Conservation (phyloP, 495 filamentous ascomycete species). For the Lasiosphaeriaceae sp. region DNA sequence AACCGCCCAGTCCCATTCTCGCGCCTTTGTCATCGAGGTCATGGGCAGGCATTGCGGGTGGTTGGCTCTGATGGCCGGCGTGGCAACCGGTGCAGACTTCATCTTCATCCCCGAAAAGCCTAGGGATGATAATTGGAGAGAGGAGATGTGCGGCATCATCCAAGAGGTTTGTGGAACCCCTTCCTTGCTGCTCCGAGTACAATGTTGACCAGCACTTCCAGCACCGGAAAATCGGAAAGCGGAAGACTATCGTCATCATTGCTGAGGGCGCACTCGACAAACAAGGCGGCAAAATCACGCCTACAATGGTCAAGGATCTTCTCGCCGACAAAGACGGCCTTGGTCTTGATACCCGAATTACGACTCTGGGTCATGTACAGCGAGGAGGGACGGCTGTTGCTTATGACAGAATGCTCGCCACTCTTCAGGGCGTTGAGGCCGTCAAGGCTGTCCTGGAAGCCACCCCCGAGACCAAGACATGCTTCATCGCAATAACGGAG, state of each 20-base stretch:
- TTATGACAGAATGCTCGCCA: conserved; percentile 91
- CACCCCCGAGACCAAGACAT: conserved; percentile 82
- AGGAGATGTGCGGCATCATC: conserved; percentile 82
- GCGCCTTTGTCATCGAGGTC: conserved; percentile 97
- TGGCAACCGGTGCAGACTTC: conserved; percentile 94
- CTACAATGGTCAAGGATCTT: conserved; percentile 77
- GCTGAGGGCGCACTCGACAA: conserved; percentile 91
- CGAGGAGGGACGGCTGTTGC: conserved; percentile 87
- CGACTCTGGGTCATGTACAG: conserved; percentile 94
- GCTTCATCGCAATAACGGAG: conserved; percentile 92
- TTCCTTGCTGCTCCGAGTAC: not conserved
- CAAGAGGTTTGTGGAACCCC: conserved; percentile 54
- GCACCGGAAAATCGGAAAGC: conserved; percentile 89
- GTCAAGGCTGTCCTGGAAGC: conserved; percentile 94
- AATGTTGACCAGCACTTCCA: conserved; percentile 30
- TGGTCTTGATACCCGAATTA: conserved; percentile 86
- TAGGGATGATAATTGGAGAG: conserved; percentile 78
- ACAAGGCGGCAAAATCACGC: conserved; percentile 78
- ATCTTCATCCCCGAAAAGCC: conserved; percentile 97
- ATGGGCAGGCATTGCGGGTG: conserved; percentile 99
- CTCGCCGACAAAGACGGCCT: conserved; percentile 68
- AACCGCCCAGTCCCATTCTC: conserved; percentile 92
- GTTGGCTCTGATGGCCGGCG: conserved; percentile 94
- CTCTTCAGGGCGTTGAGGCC: conserved; percentile 92
- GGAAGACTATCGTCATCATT: conserved; percentile 97